phyloP scores from a whole-genome alignment of 2,329 filamentous ascomycete genomes.

The Coleophoma eucalyptorum region DNA sequence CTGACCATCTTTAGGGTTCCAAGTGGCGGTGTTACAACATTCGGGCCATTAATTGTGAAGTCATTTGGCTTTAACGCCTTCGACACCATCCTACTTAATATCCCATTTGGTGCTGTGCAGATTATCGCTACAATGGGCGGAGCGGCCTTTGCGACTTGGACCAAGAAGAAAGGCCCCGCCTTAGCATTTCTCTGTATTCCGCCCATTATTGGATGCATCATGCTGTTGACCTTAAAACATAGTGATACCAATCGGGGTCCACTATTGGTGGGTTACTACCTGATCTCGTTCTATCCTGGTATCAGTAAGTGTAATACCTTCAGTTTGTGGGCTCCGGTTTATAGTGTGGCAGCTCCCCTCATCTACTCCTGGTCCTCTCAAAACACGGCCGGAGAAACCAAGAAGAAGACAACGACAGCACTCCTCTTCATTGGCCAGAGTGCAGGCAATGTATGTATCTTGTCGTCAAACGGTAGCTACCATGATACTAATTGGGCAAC shows the following conservation, averaged over 20 bases:
- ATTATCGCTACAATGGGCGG: constrained; percentile 55
- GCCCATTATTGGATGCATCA: constrained; percentile 51
- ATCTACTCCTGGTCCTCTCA: constrained; percentile 59
- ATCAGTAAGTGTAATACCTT: constrained; percentile 35
- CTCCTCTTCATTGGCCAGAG: constrained; percentile 63
- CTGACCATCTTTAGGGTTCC: constrained; percentile 1
- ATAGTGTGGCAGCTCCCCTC: constrained; percentile 43
- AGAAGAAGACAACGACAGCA: constrained; percentile 62
- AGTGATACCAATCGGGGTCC: constrained; percentile 40
- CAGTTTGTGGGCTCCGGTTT: too few species aligned
- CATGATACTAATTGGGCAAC: too few species aligned
- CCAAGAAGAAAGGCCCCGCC: constrained; percentile 52
- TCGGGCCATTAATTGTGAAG: constrained; percentile 36
- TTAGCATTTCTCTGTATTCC: constrained; percentile 50
- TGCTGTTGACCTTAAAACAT: constrained; percentile 47
- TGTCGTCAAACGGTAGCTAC: too few species aligned
- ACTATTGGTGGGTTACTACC: constrained; percentile 44
- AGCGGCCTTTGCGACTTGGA: constrained; percentile 49
- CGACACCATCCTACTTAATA: constrained; percentile 48
- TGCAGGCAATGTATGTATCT: constrained; percentile 48
- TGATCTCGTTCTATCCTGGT: constrained; percentile 55
- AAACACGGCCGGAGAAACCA: constrained; percentile 66
- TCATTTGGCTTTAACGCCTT: constrained; percentile 36
- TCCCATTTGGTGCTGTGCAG: constrained; percentile 57
- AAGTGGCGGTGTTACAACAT: constrained; percentile 11